Conservation (phyloP, 1,284 basidiomycete genomes). For the Cryptococcus sp. region DNA sequence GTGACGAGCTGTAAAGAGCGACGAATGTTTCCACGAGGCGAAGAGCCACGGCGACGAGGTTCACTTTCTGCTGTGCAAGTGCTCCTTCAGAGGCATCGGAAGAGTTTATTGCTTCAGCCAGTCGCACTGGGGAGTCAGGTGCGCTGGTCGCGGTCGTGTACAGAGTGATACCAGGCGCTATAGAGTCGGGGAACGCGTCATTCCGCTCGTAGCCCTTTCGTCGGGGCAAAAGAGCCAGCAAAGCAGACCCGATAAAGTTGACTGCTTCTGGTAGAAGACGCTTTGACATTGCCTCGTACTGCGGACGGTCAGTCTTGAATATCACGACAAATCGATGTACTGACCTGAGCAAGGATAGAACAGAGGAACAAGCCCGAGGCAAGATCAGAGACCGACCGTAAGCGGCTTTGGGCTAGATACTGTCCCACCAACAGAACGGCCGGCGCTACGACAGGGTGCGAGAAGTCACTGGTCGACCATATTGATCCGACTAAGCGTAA, state of each 20-base stretch:
- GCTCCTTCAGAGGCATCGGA: conserved; percentile 42
- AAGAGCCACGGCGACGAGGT: conserved; percentile 61
- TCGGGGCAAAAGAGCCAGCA: conserved; percentile 71
- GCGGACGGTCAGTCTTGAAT: conserved; percentile 22
- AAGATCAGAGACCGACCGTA: conserved; percentile 73
- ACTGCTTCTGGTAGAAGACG: conserved; percentile 86
- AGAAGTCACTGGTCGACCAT: conserved; percentile 95
- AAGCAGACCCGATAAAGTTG: conserved; percentile 73
- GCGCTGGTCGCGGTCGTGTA: conserved; percentile 17
- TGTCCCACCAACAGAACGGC: conserved; percentile 85
- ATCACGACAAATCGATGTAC: conserved; percentile 10
- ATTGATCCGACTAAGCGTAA: conserved; percentile 76
- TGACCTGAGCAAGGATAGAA: conserved; percentile 65
- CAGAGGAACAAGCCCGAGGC: conserved; percentile 86
- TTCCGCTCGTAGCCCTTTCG: conserved; percentile 56
- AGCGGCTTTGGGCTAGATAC: conserved; percentile 81
- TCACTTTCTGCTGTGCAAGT: conserved; percentile 57
- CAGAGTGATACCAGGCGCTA: conserved; percentile 39
- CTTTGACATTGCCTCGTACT: conserved; percentile 83
- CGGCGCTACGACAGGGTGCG: conserved; percentile 84
- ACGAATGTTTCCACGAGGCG: conserved; percentile 68
- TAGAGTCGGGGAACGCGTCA: conserved; percentile 69
- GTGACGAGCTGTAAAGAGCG: conserved; percentile 71
- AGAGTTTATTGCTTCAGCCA: conserved; percentile 25
- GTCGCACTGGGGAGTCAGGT: conserved; percentile 32